Base-by-base conservation (phyloP, 192 early-diverging fungal species). In the Helicostylum pulchrum region DNA sequence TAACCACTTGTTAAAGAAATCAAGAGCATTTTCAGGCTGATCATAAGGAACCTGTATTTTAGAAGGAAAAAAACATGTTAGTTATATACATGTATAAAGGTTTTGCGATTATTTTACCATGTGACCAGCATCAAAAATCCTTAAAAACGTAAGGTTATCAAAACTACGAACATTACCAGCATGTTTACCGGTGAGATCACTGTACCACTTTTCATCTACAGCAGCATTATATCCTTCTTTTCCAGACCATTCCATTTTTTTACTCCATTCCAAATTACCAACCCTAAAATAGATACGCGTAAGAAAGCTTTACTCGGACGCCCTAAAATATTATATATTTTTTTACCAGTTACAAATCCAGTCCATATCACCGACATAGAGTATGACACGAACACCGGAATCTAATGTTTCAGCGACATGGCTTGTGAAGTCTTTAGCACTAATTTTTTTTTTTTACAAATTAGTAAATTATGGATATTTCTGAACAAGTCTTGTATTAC, bases 231-330 rank as follows among this genome's bases (percentile, higher is more conserved):
- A 93, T 11, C 76, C 86, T 1, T 74, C 54, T 71, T 86, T 82
- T 36, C 92, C 91, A 49, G 76, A 71, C 96, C 96, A 98, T 48
- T 90, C 85, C 20, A 98, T 78, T n/a, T 83, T 87, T 20, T 89
- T 69, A 7, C 89, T 77, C 94, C 94, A 96, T 0, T 89, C 92
- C 83, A 94, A 91, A 87, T 96, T 97, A 61, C 91, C 88, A 64
- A 82, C 78, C 80, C 74, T 51, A n/a, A n/a, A n/a, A 34, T 10
- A 39, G 1, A 39, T 4, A 39, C 6, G 6, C 4, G 6, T 39
- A 39, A 53, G 32, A 12, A n/a, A 2, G 26, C 26, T 44, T 8
- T 5, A 8, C n/a, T 26, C 19, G 8, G 2, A 4, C 26, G 10
- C 71, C n/a, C n/a, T n/a, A n/a, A n/a, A n/a, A 46, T n/a, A n/a